Evolutionary conservation across 163 green algal genomes (phyloP), one percentile per base, ranked within the genome.

Genomic region (Coccomyxa subellipsoidea): DNA sequence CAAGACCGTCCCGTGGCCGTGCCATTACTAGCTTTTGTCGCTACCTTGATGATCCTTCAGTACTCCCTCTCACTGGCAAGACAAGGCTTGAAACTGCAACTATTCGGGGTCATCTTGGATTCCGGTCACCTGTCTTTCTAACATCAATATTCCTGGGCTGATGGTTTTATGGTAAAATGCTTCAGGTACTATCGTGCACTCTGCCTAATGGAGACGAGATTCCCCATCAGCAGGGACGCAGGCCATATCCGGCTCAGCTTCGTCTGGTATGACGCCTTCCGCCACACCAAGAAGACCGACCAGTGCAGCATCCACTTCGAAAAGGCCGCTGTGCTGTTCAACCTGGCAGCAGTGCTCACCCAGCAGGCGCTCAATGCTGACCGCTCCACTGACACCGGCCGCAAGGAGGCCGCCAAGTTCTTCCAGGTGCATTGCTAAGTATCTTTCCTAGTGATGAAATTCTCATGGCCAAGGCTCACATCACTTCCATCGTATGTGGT

Each of bases 301-400:
- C 83, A 89, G 83, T 54, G 73, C 54, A 97, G 93, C 88, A 92
- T 99, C 10, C 92, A 97, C 84, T 96, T 96, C 79, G 96, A 99
- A 81, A 97, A 98, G 85, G 95, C 95, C 1, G 88, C 91, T 10
- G 85, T 98, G 34, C 81, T 97, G 31, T 99, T 98, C 89, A 99
- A 99, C 89, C 76, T 98, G 47, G 96, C 79, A 1, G 93, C 94
- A 10, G 84, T 94, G 54, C 73, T 94, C 34, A 94, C 86, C 29
- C 95, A 98, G 89, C 77, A 91, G 77, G 96, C 82, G n/a, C 79
- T 98, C 39, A 86, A 85, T 0, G 88, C 83, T 36, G 94, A 98
- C 86, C 85, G 93, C 3, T 88, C 85, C 38, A 93, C 88, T 5
- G 82, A 91, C 0, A 84, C 92, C 0, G 96, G 95, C 32, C 85